Conservation (phyloP, 2,329 filamentous ascomycete species). For the Berkeleyomyces basicola region DNA sequence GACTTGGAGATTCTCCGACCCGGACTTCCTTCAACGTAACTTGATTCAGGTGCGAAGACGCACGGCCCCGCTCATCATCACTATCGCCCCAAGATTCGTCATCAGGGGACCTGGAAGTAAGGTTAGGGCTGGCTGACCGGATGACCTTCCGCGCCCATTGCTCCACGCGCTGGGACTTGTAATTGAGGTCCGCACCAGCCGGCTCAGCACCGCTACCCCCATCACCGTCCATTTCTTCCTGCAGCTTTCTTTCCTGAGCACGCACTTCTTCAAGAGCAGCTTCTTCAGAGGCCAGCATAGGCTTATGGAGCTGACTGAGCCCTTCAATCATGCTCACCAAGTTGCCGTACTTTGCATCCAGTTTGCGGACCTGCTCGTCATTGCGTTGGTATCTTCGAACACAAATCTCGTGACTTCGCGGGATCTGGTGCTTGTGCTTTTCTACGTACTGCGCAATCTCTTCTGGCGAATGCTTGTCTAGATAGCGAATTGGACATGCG, state of each 20-base stretch:
- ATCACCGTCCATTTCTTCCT: slow-evolving; percentile 28
- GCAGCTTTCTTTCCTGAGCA: slow-evolving; percentile 18
- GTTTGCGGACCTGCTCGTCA: slow-evolving; percentile 65
- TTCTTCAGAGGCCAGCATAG: slow-evolving; percentile 53
- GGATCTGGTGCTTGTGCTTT: slow-evolving; percentile 86
- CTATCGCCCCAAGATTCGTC: slow-evolving; percentile 20
- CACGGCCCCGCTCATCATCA: slow-evolving; percentile 42
- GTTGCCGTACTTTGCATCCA: slow-evolving; percentile 89
- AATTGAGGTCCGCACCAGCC: background rate
- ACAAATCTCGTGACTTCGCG: slow-evolving; percentile 84
- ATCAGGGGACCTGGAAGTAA: slow-evolving; percentile 19
- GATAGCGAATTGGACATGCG: slow-evolving; percentile 81
- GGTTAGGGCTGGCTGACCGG: slow-evolving; percentile 24
- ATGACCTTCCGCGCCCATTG: slow-evolving; percentile 73
- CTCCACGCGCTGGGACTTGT: slow-evolving; percentile 51
- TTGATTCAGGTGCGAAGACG: slow-evolving; percentile 53
- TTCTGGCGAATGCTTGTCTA: slow-evolving; percentile 83
- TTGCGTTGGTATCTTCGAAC: slow-evolving; percentile 79
- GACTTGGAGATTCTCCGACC: slow-evolving; percentile 83
- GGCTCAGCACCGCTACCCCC: background rate
- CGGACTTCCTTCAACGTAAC: slow-evolving; percentile 67
- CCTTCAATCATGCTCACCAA: slow-evolving; percentile 90
- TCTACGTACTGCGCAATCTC: slow-evolving; percentile 90
- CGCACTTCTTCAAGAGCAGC: slow-evolving; percentile 24
- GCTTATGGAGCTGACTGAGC: slow-evolving; percentile 71